These are phyloP conservation scores for Tuber aestivum DNA, from an alignment of 495 filamentous ascomycete genomes.

Conservation along the genomic window DNA sequence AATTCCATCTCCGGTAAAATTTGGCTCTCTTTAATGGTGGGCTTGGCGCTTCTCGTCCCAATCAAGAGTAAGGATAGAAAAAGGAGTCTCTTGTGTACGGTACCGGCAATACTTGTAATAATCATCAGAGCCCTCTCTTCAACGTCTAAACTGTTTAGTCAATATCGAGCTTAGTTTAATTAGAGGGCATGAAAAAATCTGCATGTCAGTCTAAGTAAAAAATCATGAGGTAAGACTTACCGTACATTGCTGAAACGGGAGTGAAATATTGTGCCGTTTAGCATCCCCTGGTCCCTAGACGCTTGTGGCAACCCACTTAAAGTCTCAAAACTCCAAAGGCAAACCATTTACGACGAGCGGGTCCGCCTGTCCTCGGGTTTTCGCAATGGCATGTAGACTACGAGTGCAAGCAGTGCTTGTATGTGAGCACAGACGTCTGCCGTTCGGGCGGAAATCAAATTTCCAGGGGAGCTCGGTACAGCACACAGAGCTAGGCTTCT, in stretches of 20 bases:
- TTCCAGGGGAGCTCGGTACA: slow-evolving; percentile 1
- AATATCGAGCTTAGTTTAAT: not conserved
- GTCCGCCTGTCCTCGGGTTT: not conserved
- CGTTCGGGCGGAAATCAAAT: not conserved
- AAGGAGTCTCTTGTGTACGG: not conserved
- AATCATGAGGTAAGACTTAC: not conserved
- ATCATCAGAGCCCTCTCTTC: not conserved
- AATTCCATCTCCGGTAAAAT: not conserved
- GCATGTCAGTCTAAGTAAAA: not conserved
- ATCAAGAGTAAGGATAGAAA: not conserved
- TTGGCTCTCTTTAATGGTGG: not conserved
- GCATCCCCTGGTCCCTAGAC: not conserved
- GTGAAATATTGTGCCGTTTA: not conserved
- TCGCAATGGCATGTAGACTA: not conserved
- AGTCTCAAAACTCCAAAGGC: not conserved
- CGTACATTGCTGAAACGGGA: not conserved
- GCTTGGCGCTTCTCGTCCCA: not conserved
- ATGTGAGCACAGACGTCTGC: not conserved
- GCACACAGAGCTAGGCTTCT: not conserved
- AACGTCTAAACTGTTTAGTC: not conserved
- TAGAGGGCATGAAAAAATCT: not conserved
- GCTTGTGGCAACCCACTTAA: not conserved
- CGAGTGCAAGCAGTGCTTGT: not conserved
- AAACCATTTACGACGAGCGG: not conserved
- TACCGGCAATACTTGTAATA: no score